A percentile compares a stretch with the other conserved stretches of the same genome.
Conservation (phyloP, 495 filamentous ascomycete genomes). For the Cercophora samala region DNA sequence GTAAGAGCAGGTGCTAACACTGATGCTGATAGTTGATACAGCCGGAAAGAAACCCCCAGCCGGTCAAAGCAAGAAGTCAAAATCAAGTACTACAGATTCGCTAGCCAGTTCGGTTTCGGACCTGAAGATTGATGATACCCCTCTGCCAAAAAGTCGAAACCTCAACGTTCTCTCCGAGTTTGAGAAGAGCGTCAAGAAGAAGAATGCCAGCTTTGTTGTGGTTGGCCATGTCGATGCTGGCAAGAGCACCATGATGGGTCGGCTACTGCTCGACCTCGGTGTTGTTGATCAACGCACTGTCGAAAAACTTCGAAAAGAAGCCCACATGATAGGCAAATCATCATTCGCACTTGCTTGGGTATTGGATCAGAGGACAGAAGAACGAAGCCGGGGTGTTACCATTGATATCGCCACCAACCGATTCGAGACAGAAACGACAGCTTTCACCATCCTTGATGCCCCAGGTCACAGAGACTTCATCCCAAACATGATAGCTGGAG, state of each 20-base stretch:
- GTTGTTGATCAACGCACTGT: constrained; percentile 84
- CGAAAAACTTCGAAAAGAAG: constrained; percentile 82
- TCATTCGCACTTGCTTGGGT: constrained; percentile 98
- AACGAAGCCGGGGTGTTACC: constrained; percentile 85
- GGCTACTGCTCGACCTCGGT: constrained; percentile 83
- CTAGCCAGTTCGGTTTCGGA: constrained; percentile 45
- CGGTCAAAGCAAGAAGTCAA: constrained; percentile 34
- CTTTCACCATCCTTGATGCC: constrained; percentile 92
- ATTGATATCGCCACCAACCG: constrained; percentile 94
- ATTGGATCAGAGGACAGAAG: constrained; percentile 83
- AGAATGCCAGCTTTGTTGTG: constrained; percentile 89
- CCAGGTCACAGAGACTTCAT: constrained; percentile 95
- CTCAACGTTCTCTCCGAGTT: constrained; percentile 82
- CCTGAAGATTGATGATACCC: constrained; percentile 64
- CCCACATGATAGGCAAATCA: constrained; percentile 85
- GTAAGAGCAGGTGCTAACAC: constrained; percentile 38
- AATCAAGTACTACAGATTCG: constrained; percentile 21
- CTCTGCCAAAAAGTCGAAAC: constrained; percentile 77
- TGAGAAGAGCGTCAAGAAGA: constrained; percentile 69
- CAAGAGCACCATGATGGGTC: constrained; percentile 96
- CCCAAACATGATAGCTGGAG: constrained; percentile 98
- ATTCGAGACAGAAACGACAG: constrained; percentile 81
- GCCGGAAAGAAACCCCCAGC: constrained; percentile 45
- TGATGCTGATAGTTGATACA: constrained; percentile 43
- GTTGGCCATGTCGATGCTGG: constrained; percentile 97